These are phyloP conservation scores for Tardiomyces digboiensis DNA, from an alignment of 1,139 yeast genomes.

Conservation along the genomic window DNA sequence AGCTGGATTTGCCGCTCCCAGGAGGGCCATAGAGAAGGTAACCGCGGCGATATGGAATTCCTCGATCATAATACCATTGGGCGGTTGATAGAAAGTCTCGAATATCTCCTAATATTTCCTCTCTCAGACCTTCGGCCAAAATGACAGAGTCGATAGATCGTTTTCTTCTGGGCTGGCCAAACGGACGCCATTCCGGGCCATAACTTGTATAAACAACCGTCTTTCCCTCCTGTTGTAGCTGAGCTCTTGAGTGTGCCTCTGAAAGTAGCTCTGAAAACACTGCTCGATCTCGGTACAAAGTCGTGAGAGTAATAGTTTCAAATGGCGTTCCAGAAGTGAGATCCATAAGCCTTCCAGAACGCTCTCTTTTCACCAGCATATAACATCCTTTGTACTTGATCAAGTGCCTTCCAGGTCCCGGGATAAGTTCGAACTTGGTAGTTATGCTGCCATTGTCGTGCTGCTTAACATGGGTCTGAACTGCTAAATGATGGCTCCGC, in stretches of 20 bases:
- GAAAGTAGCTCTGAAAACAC: conserved; percentile 62
- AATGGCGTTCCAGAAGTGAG: conserved; percentile 90
- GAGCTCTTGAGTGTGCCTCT: conserved; percentile 81
- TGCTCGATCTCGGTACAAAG: conserved; percentile 71
- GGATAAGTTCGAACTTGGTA: conserved; percentile 87
- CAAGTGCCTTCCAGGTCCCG: conserved; percentile 95
- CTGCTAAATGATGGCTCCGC: conserved; percentile 76
- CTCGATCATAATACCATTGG: conserved; percentile 89
- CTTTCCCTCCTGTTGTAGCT: conserved; percentile 81
- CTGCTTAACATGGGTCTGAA: conserved; percentile 78
- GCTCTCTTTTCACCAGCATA: conserved; percentile 80
- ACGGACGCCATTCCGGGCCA: conserved; percentile 99
- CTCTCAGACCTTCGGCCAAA: conserved; percentile 65
- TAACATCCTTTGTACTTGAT: conserved; percentile 80
- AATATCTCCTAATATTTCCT: conserved; percentile 58
- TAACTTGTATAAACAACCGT: conserved; percentile 90
- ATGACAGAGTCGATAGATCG: conserved; percentile 80
- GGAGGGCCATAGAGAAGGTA: conserved; percentile 95
- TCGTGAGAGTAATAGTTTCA: conserved; percentile 89
- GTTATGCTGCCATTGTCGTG: conserved; percentile 90
- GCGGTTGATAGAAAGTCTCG: conserved; percentile 72
- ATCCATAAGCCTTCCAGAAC: conserved; percentile 84
- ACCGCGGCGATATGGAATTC: conserved; percentile 96
- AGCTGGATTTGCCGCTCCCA: conserved; percentile 94
- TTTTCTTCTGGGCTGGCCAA: conserved; percentile 92